Evolutionary conservation across 2,329 filamentous ascomycete species (phyloP), one percentile per base, ranked within the genome.

Genomic region (Gnomoniopsis smithogilvyi): DNA sequence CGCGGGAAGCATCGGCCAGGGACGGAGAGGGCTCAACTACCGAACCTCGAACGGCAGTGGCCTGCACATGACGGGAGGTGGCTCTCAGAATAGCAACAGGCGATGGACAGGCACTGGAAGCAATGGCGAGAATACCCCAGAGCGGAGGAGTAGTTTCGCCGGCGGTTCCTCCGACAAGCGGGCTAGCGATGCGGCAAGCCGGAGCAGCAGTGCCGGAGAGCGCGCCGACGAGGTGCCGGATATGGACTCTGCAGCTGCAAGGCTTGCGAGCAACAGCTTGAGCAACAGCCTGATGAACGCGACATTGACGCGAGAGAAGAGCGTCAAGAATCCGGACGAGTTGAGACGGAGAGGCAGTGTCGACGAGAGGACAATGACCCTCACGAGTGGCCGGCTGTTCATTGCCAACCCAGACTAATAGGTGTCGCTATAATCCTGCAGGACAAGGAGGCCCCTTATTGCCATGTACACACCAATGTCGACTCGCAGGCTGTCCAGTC

Each of bases 401-500:
- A 92, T 96, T 69, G 91, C 91, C 67, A 96, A 96, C 73, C 91
- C 91, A 19, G 91, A 95, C 73, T 83, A 74, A 62, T n/a, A n/a
- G 41, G n/a, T n/a, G 3, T 7, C 11, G 2, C 38, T 45, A 3
- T 8, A 30, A 30, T 8, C 4, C 21, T n/a, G 41, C 4, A 19
- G 17, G 19, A 8, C 41, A 19, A 45, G 8, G 41, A 10, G n/a
- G n/a, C 19, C 21, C 17, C 41, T 17, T 45, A 19, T 19, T 6
- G 17, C 17, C 41, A 19, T 45, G n/a, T 10, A 19, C 17, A 14
- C 14, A 41, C 4, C 36, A n/a, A 41, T n/a, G 12, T 14, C 36
- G 36, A 41, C 17, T 41, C 36, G 36, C 17, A 15, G 12, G 36
- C 17, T 41, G 17, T 41, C 14, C 6, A 12, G 36, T 15, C 17